These are phyloP conservation scores for Mucor lusitanicus DNA, from an alignment of 371 early-diverging fungal species.

Conservation along the genomic window DNA sequence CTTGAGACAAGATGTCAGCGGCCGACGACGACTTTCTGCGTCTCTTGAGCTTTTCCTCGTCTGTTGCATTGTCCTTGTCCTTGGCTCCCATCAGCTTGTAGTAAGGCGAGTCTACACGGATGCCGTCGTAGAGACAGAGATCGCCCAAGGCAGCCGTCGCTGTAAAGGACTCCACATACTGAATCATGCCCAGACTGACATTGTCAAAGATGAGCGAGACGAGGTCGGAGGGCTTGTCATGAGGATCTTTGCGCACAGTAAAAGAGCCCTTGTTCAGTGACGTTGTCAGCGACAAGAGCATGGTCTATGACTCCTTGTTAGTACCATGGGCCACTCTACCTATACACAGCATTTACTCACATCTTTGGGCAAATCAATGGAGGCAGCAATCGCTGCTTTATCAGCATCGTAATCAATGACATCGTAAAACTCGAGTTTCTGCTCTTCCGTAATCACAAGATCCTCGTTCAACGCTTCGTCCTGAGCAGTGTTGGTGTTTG, in stretches of 20 bases:
- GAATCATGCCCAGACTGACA: constrained; percentile 52
- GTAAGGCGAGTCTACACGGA: constrained; percentile 74
- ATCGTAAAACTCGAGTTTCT: constrained; percentile 87
- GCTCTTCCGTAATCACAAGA: constrained; percentile 68
- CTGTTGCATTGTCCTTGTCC: constrained; percentile 39
- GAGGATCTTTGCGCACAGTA: constrained; percentile 72
- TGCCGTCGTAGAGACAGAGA: constrained; percentile 81
- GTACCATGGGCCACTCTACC: no score
- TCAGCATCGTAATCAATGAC: constrained; percentile 95
- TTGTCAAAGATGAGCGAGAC: constrained; percentile 71
- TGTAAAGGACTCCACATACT: constrained; percentile 72
- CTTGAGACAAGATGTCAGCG: constrained; percentile 17
- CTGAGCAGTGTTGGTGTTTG: background rate
- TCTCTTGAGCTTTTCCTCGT: background rate
- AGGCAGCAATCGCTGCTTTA: constrained; percentile 58
- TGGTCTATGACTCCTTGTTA: constrained; percentile 35
- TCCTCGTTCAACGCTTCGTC: constrained; percentile 11
- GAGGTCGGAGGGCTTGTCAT: constrained; percentile 57
- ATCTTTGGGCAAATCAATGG: constrained; percentile 80
- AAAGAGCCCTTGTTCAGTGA: constrained; percentile 87
- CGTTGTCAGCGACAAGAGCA: constrained; percentile 68
- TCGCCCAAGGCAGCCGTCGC: constrained; percentile 77
- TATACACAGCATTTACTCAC: constrained; percentile 40
- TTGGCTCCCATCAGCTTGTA: constrained; percentile 85
- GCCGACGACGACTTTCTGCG: constrained; percentile 22